These are phyloP conservation scores for Crithidia brevicula DNA, from an alignment of 208 protist species.

Conservation along the genomic window DNA sequence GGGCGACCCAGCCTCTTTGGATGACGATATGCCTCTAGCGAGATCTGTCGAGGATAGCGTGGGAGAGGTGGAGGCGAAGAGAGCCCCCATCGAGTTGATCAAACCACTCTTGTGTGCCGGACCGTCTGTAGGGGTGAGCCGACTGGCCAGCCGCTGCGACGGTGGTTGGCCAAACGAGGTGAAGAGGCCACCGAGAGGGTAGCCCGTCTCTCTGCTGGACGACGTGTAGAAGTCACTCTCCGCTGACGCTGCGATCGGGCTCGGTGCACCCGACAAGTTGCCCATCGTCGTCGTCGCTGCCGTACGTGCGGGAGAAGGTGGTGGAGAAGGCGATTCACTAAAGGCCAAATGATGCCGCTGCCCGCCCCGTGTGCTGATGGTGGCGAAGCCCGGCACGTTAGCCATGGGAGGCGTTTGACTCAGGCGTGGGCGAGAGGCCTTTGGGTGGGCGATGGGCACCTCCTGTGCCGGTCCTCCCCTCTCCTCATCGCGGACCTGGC, in stretches of 20 bases:
- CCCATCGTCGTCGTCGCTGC: no score
- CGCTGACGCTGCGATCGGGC: no score
- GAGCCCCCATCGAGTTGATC: neutral
- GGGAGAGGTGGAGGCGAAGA: no score
- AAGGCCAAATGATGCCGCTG: neutral
- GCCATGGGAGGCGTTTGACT: neutral
- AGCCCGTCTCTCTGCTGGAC: neutral
- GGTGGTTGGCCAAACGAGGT: neutral
- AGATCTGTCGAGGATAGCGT: no score
- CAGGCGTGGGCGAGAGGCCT: neutral
- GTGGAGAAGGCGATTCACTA: conserved; percentile 1
- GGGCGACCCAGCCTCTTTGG: no score
- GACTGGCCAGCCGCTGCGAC: neutral
- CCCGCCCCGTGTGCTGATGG: neutral
- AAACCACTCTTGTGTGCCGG: neutral
- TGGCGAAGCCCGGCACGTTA: neutral
- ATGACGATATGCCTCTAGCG: no score
- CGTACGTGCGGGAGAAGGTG: no score
- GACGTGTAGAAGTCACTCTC: neutral
- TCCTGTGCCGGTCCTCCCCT: neutral
- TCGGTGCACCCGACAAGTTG: no score
- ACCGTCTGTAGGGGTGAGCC: neutral
- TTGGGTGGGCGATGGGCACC: neutral
- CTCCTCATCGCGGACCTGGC: neutral
- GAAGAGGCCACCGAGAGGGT: neutral